Evolutionary conservation across 1,284 basidiomycete species (phyloP).

Genomic region (Flammula alnicola): DNA sequence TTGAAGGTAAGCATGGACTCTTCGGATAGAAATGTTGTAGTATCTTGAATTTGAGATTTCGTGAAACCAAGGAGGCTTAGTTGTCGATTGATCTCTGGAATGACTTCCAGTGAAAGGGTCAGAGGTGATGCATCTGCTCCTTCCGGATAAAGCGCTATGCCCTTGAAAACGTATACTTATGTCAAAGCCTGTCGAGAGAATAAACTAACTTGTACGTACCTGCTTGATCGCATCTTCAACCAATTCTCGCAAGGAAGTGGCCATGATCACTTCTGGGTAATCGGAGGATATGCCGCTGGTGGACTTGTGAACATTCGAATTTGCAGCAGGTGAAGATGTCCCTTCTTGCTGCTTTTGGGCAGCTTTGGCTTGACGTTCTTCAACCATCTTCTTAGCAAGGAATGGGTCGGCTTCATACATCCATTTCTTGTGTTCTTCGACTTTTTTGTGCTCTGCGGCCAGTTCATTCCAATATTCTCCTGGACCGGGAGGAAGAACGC

Average conservation of each 20-base stretch:
- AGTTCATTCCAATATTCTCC: conserved; percentile 86
- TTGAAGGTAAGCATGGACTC: conserved; percentile 56
- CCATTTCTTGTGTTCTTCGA: conserved; percentile 78
- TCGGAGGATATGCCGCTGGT: conserved; percentile 42
- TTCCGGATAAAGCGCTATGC: conserved; percentile 55
- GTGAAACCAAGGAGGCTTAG: conserved; percentile 63
- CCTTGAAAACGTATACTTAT: conserved; percentile 38
- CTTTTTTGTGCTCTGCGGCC: conserved; percentile 69
- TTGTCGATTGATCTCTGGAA: conserved; percentile 44
- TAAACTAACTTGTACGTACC: conserved; percentile 41
- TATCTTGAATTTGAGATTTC: conserved; percentile 50
- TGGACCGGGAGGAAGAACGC: conserved; percentile 80
- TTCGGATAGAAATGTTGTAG: conserved; percentile 54
- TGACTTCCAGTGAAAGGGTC: conserved; percentile 52
- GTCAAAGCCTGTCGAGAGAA: conserved; percentile 6
- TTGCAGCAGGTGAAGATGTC: conserved; percentile 11
- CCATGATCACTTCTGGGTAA: conserved; percentile 88
- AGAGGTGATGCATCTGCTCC: conserved; percentile 50
- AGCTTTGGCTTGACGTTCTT: conserved; percentile 62
- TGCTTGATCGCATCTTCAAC: conserved; percentile 86
- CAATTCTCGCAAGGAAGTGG: conserved; percentile 72
- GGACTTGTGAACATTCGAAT: conserved; percentile 16
- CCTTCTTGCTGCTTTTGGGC: conserved; percentile 49
- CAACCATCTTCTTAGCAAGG: conserved; percentile 69
- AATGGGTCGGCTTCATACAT: conserved; percentile 89